Percentiles rank a stretch among this genome's conserved stretches.
These are phyloP conservation scores for Phytophthora fragariae DNA, from an alignment of 352 stramenopile species.

Conservation along the genomic window DNA sequence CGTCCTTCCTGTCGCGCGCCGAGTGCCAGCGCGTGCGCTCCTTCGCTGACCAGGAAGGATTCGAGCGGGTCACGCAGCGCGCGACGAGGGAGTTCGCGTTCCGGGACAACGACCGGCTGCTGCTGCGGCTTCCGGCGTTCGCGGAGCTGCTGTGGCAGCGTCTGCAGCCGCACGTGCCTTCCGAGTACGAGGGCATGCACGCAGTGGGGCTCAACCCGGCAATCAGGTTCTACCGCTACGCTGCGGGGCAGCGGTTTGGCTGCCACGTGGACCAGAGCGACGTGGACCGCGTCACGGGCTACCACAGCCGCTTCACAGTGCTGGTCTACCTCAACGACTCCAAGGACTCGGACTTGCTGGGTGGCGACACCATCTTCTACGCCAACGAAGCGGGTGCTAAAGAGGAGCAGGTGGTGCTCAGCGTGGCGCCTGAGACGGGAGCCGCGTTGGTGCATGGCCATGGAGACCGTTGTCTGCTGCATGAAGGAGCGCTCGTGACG, in stretches of 20 bases:
- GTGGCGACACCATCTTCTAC: slow-evolving; percentile 82
- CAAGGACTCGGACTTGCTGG: slow-evolving; percentile 72
- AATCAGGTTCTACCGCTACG: slow-evolving; percentile 84
- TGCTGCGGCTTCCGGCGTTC: slow-evolving; percentile 68
- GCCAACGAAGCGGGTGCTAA: slow-evolving; percentile 52
- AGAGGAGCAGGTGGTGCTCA: slow-evolving; percentile 58
- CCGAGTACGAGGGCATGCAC: slow-evolving; percentile 68
- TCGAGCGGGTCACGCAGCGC: slow-evolving; percentile 75
- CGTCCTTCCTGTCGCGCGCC: slow-evolving; percentile 62
- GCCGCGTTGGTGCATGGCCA: slow-evolving; percentile 77
- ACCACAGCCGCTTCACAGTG: slow-evolving; percentile 83
- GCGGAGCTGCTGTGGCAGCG: slow-evolving; percentile 75
- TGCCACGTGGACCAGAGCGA: slow-evolving; percentile 89
- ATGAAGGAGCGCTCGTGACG: slow-evolving; percentile 75
- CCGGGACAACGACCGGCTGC: slow-evolving; percentile 78
- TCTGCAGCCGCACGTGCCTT: slow-evolving; percentile 60
- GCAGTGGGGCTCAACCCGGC: slow-evolving; percentile 73
- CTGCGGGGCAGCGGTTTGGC: slow-evolving; percentile 72
- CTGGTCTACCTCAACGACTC: slow-evolving; percentile 86
- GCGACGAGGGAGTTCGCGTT: slow-evolving; percentile 73
- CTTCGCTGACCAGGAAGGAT: slow-evolving; percentile 66
- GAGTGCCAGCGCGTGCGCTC: slow-evolving; percentile 71
- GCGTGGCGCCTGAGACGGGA: slow-evolving; percentile 70
- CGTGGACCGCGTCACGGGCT: slow-evolving; percentile 72
- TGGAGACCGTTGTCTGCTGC: slow-evolving; percentile 75